Percentiles rank a stretch among this genome's conserved stretches.
phyloP scores from a whole-genome alignment of 768 basidiomycete genomes.

The Leccinum ochraceum region DNA sequence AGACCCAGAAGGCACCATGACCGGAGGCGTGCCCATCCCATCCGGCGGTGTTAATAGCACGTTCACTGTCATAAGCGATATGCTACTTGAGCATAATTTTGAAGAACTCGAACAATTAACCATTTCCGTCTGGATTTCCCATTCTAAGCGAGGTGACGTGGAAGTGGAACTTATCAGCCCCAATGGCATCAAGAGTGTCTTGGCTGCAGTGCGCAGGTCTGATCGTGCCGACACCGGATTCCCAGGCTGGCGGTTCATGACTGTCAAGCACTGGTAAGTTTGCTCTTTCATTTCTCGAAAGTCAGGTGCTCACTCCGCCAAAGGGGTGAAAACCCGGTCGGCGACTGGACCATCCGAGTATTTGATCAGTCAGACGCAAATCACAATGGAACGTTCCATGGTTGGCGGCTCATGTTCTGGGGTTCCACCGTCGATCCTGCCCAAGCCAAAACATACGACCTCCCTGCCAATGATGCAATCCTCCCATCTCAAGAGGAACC shows the following conservation, averaged over 20 bases:
- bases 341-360: slow-evolving; percentile 88
- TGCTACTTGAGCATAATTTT: slow-evolving; percentile 73
- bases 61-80: slow-evolving; percentile 64
- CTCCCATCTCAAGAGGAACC: slow-evolving; percentile 49
- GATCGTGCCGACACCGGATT: slow-evolving; percentile 73
- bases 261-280: slow-evolving; percentile 90
- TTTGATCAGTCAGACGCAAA: slow-evolving; percentile 69
- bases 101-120: slow-evolving; percentile 92
- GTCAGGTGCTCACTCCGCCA: slow-evolving; percentile 15
- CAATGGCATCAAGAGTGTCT: slow-evolving; percentile 77
- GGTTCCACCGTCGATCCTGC: slow-evolving; percentile 79
- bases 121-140: slow-evolving; percentile 90
- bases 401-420: slow-evolving; percentile 94
- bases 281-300: slow-evolving; percentile 2
- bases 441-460: slow-evolving; percentile 60
- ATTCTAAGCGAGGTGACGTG: slow-evolving; percentile 84
- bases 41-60: slow-evolving; percentile 63
- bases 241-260: slow-evolving; percentile 99
- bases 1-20: slow-evolving; percentile 44
- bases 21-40: slow-evolving; percentile 67
- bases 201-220: slow-evolving; percentile 68
- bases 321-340: slow-evolving; percentile 93
- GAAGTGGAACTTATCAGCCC: slow-evolving; percentile 90
- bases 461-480: slow-evolving; percentile 52
- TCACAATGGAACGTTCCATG: slow-evolving; percentile 70